A percentile compares a stretch with the other conserved stretches of the same genome.
phyloP scores from a whole-genome alignment of 2,329 filamentous ascomycete genomes.

The Cercospora brassicicola region DNA sequence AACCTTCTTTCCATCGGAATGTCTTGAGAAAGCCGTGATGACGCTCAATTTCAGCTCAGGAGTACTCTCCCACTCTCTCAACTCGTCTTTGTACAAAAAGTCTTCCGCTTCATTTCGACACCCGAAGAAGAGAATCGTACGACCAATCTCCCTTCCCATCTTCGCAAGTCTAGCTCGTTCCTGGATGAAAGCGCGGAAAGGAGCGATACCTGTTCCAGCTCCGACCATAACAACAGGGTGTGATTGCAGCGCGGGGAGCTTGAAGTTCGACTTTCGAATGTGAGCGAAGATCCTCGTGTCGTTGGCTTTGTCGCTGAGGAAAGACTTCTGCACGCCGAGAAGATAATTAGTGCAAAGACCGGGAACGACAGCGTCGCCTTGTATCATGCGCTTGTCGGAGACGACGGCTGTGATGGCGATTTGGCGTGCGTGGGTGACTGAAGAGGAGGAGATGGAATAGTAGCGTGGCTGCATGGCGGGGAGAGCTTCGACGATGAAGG shows the following conservation, averaged over 20 bases:
- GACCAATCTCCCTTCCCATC: constrained; percentile 32
- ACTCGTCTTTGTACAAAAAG: constrained; percentile 36
- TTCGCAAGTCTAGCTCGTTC: constrained; percentile 43
- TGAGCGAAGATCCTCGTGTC: constrained; percentile 37
- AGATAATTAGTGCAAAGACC: constrained; percentile 31
- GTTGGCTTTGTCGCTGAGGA: constrained; percentile 35
- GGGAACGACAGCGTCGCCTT: constrained; percentile 23
- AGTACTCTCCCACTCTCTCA: constrained; percentile 21
- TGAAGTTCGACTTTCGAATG: constrained; percentile 45
- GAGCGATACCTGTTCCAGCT: constrained; percentile 54
- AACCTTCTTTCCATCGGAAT: constrained; percentile 25
- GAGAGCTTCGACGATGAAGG: constrained; percentile 49
- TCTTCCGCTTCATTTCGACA: constrained; percentile 29
- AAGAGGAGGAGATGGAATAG: constrained; percentile 35
- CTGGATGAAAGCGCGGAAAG: constrained; percentile 47
- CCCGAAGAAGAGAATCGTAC: constrained; percentile 39
- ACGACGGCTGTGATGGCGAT: constrained; percentile 63
- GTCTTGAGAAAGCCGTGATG: constrained; percentile 40
- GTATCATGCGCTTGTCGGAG: constrained; percentile 37
- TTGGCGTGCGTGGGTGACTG: constrained; percentile 31
- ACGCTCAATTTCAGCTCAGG: constrained; percentile 33
- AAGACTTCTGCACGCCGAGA: constrained; percentile 39
- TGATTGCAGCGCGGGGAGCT: constrained; percentile 42
- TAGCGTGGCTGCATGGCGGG: constrained; percentile 31
- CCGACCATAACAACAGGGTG: constrained; percentile 56